These are phyloP conservation scores for Ganoderma lingzhi DNA, from an alignment of 1,284 basidiomycete species.

Conservation along the genomic window DNA sequence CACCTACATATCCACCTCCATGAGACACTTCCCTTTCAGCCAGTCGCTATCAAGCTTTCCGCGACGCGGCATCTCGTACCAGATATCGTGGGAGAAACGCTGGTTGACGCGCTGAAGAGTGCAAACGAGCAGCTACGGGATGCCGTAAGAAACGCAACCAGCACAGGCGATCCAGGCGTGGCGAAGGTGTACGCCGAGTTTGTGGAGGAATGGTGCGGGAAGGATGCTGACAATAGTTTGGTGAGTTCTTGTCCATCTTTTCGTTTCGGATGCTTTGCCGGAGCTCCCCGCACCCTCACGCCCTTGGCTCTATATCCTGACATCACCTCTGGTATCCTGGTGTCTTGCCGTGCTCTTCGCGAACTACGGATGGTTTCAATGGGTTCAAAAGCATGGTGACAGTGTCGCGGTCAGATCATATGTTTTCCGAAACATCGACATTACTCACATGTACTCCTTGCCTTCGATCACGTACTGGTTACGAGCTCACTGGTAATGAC, in stretches of 20 bases:
- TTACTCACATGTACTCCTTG: conserved; percentile 12
- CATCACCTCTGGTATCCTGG: neutral
- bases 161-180: conserved; percentile 43
- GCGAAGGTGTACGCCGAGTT: conserved; percentile 63
- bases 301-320: neutral
- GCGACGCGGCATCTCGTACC: conserved; percentile 55
- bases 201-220: conserved; percentile 61
- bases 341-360: conserved; percentile 1
- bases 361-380: conserved; percentile 2
- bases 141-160: conserved; percentile 37
- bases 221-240: conserved; percentile 57
- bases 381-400: neutral
- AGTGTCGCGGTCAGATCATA: neutral
- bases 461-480: conserved; percentile 19
- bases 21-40: conserved; percentile 53
- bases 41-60: conserved; percentile 59
- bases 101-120: conserved; percentile 62
- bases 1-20: conserved; percentile 61
- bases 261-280: neutral
- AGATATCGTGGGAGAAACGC: conserved; percentile 50
- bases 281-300: neutral
- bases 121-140: conserved; percentile 66
- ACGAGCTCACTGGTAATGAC: conserved; percentile 8
- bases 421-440: conserved; percentile 5
- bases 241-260: conserved; percentile 49